phyloP scores from a whole-genome alignment of 2,329 filamentous ascomycete species.

The Tricladium varicosporioides region DNA sequence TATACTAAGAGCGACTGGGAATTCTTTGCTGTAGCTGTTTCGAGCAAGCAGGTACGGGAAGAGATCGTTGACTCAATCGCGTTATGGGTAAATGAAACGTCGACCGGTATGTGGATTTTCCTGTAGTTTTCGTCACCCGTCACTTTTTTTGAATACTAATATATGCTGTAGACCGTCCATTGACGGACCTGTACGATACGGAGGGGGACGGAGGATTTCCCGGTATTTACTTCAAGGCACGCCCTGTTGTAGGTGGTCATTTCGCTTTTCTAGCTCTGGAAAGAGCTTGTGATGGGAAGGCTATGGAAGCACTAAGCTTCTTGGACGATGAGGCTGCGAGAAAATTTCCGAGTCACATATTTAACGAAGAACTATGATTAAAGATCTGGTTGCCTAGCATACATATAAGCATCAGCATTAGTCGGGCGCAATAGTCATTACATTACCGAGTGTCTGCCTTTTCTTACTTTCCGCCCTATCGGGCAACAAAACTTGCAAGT shows the following conservation, averaged over 20 bases:
- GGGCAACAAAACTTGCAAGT: too few species aligned
- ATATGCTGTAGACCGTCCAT: constrained; percentile 56
- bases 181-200: constrained; percentile 81
- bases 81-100: constrained; percentile 80
- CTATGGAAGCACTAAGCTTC: constrained; percentile 54
- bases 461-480: too few species aligned
- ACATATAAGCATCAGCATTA: not conserved
- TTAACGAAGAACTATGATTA: constrained; percentile 24
- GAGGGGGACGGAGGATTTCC: constrained; percentile 75
- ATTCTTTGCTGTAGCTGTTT: constrained; percentile 81
- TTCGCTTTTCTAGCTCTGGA: constrained; percentile 83
- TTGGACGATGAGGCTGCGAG: constrained; percentile 39
- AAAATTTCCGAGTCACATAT: constrained; percentile 10
- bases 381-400: not conserved
- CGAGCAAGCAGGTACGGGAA: constrained; percentile 63
- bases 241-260: constrained; percentile 81
- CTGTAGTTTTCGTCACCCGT: not conserved
- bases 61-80: constrained; percentile 75
- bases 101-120: constrained; percentile 48
- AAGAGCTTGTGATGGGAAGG: constrained; percentile 71
- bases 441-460: not conserved
- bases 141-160: constrained; percentile 12
- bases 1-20: constrained; percentile 93
- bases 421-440: too few species aligned
- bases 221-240: constrained; percentile 71